Base-by-base conservation (phyloP, 2,329 filamentous ascomycete genomes). In the Xylariales sp. region DNA sequence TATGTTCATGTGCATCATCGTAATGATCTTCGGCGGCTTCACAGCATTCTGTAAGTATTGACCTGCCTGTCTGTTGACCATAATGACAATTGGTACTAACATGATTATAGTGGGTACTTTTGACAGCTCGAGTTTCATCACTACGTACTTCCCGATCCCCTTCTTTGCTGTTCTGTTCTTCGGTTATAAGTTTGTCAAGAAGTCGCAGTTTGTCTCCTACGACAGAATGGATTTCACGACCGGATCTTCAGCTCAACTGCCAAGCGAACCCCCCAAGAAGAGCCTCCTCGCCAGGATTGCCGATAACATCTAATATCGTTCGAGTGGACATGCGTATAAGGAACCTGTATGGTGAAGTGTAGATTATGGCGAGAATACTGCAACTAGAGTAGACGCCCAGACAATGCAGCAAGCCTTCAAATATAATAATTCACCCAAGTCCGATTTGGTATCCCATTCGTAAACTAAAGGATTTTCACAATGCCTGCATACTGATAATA, bases 21-120 rank as follows among this genome's bases (percentile, higher is more conserved):
- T 51, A 2, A 44, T 51, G 4, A 46, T 53, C 5, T 53, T 51
- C 19, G 50, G 49, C 23, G 50, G 50, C 8, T 51, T 52, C 20
- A 46, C 46, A 29, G 37, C 50, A 13, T 52, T 52, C 35, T 19
- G 31, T 33, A 33, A 33, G 31, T 33, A 18, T 11, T 10, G 17
- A 10, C 11, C 15, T 11, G 15, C n/a, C n/a, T n/a, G 14, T 19
- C 5, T 25, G 4, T 10, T 10, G 12, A 14, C 17, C 19, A 14
- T 10, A 16, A 16, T 5, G 7, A 16, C 4, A 10, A 15, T 35
- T 14, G 20, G 21, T 35, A 27, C 15, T 25, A 13, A 16, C n/a
- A 14, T 23, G 20, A 6, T 25, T 13, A 11, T 35, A 27, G 44
- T 48, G 20, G 43, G 47, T 32, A 35, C 28, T 2, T 53, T 51